Conservation (phyloP, 1,284 basidiomycete species). For the Phlebopus sp. region DNA sequence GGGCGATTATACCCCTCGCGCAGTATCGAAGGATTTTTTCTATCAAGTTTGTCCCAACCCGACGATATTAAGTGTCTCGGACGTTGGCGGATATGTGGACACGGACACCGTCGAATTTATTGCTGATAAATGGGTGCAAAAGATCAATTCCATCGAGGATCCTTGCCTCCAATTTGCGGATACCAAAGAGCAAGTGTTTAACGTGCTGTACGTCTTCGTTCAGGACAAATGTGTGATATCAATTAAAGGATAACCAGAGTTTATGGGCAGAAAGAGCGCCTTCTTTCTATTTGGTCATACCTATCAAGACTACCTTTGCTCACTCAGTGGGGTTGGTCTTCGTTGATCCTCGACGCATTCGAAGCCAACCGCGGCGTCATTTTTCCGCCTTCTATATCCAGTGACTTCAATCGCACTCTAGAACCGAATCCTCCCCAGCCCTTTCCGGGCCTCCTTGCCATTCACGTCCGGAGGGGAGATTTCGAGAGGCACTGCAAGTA, state of each 20-base stretch:
- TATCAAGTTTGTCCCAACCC: constrained; percentile 36
- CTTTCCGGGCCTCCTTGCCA: constrained; percentile 42
- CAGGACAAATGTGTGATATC: not conserved
- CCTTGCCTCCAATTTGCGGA: constrained; percentile 34
- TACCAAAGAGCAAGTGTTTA: constrained; percentile 30
- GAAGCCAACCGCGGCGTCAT: constrained; percentile 32
- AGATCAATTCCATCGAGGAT: constrained; percentile 30
- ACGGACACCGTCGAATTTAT: constrained; percentile 23
- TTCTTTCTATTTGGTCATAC: constrained; percentile 36
- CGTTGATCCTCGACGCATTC: constrained; percentile 35
- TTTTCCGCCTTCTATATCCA: constrained; percentile 20
- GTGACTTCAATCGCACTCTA: not conserved
- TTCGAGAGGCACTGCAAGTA: constrained; percentile 47
- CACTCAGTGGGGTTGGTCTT: constrained; percentile 37
- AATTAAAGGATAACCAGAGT: constrained; percentile 22
- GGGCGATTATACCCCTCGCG: constrained; percentile 30
- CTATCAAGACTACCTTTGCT: constrained; percentile 37
- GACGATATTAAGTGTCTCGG: constrained; percentile 24
- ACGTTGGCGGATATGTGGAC: constrained; percentile 20
- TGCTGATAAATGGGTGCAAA: constrained; percentile 33
- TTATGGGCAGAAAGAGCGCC: constrained; percentile 27
- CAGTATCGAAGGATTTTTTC: constrained; percentile 36
- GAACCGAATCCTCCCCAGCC: constrained; percentile 1
- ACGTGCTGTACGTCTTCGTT: constrained; percentile 23
- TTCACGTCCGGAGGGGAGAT: constrained; percentile 62